Base-by-base conservation (phyloP, 2,329 filamentous ascomycete genomes). In the Fusarium vanettenii region DNA sequence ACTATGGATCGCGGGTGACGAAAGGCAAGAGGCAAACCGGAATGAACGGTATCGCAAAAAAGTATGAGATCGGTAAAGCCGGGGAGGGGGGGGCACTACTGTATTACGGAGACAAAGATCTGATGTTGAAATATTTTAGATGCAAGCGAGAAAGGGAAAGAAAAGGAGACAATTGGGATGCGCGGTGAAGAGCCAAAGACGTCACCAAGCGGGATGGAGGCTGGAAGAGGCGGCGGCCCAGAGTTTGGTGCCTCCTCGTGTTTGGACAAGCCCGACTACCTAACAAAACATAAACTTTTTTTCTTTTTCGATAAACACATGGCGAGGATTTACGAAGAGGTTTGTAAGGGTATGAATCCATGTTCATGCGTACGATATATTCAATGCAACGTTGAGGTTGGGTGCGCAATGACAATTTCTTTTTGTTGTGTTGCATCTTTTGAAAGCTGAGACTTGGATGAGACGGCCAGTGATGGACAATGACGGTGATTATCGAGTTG, bases 21-120 rank as follows among this genome's bases (percentile, higher is more conserved):
- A 76, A 76, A 65, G 73, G 71, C 73, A 74, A 74, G 70, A 74
- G 50, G 64, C 70, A 52, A 59, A 59, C 56, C 33, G 56, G 56
- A 37, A 39, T 35, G 31, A 31, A 37, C 31, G 20, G 20, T 37
- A 37, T 33, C 25, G 55, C 14, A 37, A 56, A 56, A 27, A 37
- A 45, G 18, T 33, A 52, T 56, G 27, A 35, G 62, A 64, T 64
- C 50, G 31, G 62, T 29, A 45, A 9, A 18, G 16, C 48, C 20
- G 43, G 31, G 52, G 52, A 16, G n/a, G 13, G 60, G 59, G 41
- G 18, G 39, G 11, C 11, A 41, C 31, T 13, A 48, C 25, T 27
- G 3, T 37, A 20, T 37, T 48, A 18, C 56, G 56, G 35, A 22
- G 56, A 39, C 35, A 22, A 59, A 59, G 60, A 41, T 55, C 52